These are phyloP conservation scores for Erysimum pusillum DNA, from an alignment of 441 rosid genomes.

Conservation along the genomic window DNA sequence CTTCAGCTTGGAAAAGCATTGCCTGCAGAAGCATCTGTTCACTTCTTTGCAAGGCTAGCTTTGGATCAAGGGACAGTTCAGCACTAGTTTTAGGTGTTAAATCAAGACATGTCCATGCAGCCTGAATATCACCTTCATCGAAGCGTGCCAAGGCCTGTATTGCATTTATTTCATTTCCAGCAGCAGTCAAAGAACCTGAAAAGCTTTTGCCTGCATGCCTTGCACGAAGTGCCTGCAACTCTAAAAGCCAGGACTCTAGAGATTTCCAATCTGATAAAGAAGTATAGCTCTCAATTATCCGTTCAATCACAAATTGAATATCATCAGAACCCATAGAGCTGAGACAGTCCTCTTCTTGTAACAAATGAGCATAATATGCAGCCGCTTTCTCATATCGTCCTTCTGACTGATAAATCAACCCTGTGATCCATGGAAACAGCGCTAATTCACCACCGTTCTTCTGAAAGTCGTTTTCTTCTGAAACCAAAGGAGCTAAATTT, in stretches of 20 bases:
- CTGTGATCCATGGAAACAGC: constrained; percentile 83
- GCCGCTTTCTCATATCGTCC: constrained; percentile 92
- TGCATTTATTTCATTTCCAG: constrained; percentile 97
- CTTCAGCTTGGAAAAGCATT: constrained; percentile 78
- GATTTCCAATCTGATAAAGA: constrained; percentile 96
- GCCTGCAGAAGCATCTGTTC: constrained; percentile 99
- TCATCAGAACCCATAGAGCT: constrained; percentile 91
- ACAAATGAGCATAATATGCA: constrained; percentile 82
- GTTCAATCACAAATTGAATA: constrained; percentile 86
- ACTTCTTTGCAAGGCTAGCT: constrained; percentile 92
- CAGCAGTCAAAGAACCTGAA: constrained; percentile 91
- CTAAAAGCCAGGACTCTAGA: constrained; percentile 85
- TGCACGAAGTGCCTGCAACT: constrained; percentile 91
- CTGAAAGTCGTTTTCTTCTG: constrained; percentile 67
- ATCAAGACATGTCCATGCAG: constrained; percentile 94
- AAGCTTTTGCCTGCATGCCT: constrained; percentile 96
- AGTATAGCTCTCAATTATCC: constrained; percentile 90
- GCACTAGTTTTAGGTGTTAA: constrained; percentile 95
- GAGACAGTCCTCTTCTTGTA: constrained; percentile 83
- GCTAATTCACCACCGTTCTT: constrained; percentile 53
- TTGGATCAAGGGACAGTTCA: constrained; percentile 95
- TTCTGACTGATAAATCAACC: constrained; percentile 89
- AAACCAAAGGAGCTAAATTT: constrained; percentile 76
- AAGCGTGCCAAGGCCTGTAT: constrained; percentile 92
- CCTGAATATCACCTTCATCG: constrained; percentile 89